A percentile compares a stretch with the other conserved stretches of the same genome.
Conservation (phyloP, 108 stramenopile species). For the Stephanodiscus minutulus region DNA sequence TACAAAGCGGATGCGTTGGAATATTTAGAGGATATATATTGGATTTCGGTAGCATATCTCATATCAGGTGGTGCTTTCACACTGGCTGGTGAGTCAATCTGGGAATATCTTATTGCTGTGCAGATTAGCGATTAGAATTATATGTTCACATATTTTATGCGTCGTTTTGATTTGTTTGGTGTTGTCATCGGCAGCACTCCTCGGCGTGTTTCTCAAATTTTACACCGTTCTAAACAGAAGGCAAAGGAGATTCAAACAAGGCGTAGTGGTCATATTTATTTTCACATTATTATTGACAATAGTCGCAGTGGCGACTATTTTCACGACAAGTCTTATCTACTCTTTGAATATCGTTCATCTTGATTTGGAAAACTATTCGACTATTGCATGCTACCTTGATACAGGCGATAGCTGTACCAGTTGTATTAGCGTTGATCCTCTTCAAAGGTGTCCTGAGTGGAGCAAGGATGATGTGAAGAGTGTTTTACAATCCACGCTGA, state of each 20-base stretch:
- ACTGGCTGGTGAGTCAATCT: conserved; percentile 18
- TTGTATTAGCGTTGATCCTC: conserved; percentile 41
- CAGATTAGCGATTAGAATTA: too few species aligned
- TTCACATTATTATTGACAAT: conserved; percentile 53
- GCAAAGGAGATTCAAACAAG: conserved; percentile 71
- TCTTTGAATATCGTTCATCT: conserved; percentile 49
- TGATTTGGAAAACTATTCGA: conserved; percentile 44
- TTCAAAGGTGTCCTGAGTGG: conserved; percentile 78
- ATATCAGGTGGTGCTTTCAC: conserved; percentile 61
- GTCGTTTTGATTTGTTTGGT: too few species aligned
- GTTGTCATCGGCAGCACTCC: conserved; percentile 23
- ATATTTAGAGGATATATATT: conserved; percentile 42
- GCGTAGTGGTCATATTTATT: conserved; percentile 60
- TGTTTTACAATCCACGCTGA: conserved; percentile 73
- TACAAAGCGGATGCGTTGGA: conserved; percentile 33
- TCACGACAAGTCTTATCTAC: conserved; percentile 64
- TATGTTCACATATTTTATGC: too few species aligned
- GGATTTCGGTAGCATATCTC: conserved; percentile 66
- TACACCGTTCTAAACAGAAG: conserved; percentile 66
- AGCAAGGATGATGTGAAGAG: conserved; percentile 57
- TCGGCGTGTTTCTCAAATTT: conserved; percentile 62
- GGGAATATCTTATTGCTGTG: too few species aligned
- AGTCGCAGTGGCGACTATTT: conserved; percentile 53
- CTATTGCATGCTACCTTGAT: conserved; percentile 69
- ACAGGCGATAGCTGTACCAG: conserved; percentile 55